phyloP scores from a whole-genome alignment of 2,329 filamentous ascomycete genomes.

The Colletotrichum musicola region DNA sequence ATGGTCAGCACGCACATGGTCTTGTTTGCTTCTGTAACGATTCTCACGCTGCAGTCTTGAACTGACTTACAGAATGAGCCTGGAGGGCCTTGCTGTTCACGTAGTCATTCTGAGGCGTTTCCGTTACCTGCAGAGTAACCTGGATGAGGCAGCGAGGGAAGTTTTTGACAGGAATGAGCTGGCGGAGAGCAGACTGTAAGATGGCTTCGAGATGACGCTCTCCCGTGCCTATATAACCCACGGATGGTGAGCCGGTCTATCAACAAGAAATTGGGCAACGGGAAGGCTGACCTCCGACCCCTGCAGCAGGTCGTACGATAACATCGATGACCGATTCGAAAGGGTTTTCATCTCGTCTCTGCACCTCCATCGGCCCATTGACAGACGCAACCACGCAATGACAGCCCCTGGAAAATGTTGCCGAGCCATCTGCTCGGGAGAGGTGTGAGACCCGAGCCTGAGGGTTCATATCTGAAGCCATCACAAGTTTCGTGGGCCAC shows the following conservation, averaged over 20 bases:
- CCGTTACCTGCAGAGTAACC: constrained; percentile 81
- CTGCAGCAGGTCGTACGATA: constrained; percentile 85
- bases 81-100: constrained; percentile 71
- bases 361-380: constrained; percentile 93
- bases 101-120: constrained; percentile 76
- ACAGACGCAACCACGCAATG: constrained; percentile 88
- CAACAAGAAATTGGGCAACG: constrained; percentile 15
- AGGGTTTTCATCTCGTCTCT: constrained; percentile 88
- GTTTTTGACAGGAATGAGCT: constrained; percentile 79
- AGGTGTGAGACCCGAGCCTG: constrained; percentile 70
- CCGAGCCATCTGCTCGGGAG: constrained; percentile 82
- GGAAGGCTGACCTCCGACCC: constrained; percentile 77
- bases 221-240: constrained; percentile 68
- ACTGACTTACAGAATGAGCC: constrained; percentile 67
- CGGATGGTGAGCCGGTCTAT: constrained; percentile 38
- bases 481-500: background rate
- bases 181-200: constrained; percentile 77
- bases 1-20: constrained; percentile 24
- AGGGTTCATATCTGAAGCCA: constrained; percentile 54
- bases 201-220: constrained; percentile 87
- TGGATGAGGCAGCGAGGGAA: constrained; percentile 85
- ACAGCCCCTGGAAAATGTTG: constrained; percentile 79
- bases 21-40: constrained; percentile 25
- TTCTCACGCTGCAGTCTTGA: background rate
- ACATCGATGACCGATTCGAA: constrained; percentile 94